Base-by-base conservation (phyloP, 768 basidiomycete genomes). In the Suillus luteus region DNA sequence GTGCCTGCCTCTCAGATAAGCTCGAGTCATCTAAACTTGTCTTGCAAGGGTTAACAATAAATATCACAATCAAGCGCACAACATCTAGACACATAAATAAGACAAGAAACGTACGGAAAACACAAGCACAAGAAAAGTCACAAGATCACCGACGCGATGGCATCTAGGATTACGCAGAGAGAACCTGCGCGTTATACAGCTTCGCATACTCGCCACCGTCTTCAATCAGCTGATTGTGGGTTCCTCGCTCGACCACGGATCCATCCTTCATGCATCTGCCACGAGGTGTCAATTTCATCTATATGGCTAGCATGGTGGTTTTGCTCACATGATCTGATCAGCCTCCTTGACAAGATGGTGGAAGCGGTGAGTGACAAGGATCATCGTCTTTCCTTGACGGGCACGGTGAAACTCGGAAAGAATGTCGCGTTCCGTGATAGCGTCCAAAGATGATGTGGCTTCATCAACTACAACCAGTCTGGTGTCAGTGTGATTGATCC, bases 291-390 rank as follows among this genome's bases (percentile, higher is more conserved):
- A 65, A 43, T 41, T 61, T 59, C 58, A 24, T 27, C 27, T 41
- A 24, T 57, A 19, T 35, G 15, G 27, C 7, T 51, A 35, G n/a
- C n/a, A 55, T 11, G 44, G 37, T 14, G 12, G 37, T 37, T 48
- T 12, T 43, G 73, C 83, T 58, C 65, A 86, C 85, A 88, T 63
- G 60, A 86, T 82, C 2, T 79, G 69, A 70, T 86, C 83, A 2
- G 85, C 86, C 15, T 80, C 68, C 58, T 77, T 80, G 0, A 79
- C 82, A 17, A 86, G 73, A 60, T 82, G 78, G 1, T 80, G 80
- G 63, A 85, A 85, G 2, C 83, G 78, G 67, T 89, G 87, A 0
- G 83, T 84, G 8, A 86, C 83, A 49, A 86, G 79, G 14, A 89
- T 73, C 72, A 84, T 55, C 22, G 85, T 88, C 72, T 82, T 86